phyloP scores from a whole-genome alignment of 2,329 filamentous ascomycete genomes.

The Aurifilum marmelostoma region DNA sequence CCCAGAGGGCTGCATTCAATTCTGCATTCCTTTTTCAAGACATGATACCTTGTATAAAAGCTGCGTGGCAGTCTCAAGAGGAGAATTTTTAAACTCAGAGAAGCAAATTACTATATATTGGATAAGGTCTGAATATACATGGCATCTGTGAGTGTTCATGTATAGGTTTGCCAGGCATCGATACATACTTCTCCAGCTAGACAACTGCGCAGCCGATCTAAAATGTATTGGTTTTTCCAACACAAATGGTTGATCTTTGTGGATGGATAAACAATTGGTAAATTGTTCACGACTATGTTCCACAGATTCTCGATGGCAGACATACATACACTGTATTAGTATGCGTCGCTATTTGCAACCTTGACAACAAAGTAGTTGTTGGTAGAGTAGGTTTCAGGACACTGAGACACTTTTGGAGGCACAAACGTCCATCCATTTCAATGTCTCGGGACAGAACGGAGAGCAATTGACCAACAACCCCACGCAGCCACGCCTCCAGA shows the following conservation, averaged over 20 bases:
- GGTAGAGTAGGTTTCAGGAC: no score
- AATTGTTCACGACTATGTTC: no score
- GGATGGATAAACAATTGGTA: background rate
- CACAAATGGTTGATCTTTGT: background rate
- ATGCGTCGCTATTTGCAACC: background rate
- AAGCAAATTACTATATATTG: background rate
- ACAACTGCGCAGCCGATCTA: background rate
- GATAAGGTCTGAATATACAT: background rate
- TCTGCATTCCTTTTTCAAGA: background rate
- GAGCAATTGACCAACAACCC: background rate
- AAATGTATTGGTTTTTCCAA: background rate
- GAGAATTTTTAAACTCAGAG: background rate
- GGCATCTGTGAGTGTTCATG: background rate
- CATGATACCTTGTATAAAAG: slow-evolving; percentile 4
- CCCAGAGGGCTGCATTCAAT: background rate
- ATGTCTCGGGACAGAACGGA: background rate
- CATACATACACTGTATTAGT: background rate
- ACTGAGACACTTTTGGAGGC: background rate
- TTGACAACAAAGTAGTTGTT: background rate
- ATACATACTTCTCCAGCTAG: background rate
- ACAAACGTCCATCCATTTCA: no score
- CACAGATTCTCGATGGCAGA: no score
- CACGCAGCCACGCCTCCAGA: background rate
- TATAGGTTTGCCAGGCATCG: background rate
- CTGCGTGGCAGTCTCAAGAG: background rate